Conservation (phyloP, 2,329 filamentous ascomycete genomes). For the Plectosphaerella plurivora region DNA sequence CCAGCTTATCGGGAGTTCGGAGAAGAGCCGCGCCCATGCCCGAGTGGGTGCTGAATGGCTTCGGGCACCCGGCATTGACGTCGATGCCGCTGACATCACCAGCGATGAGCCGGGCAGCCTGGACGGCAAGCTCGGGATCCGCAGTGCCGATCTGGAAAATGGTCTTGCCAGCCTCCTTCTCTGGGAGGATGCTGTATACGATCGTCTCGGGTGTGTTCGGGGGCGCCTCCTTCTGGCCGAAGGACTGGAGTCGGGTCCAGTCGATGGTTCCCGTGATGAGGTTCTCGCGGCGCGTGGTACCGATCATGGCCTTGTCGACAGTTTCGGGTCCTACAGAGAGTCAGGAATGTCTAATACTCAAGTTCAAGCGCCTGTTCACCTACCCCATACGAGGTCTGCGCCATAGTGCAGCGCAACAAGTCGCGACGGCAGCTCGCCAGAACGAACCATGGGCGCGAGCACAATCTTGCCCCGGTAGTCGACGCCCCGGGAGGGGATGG, state of each 20-base stretch:
- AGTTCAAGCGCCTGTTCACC: slow-evolving; percentile 17
- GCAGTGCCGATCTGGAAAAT: slow-evolving; percentile 93
- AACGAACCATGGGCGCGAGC: slow-evolving; percentile 95
- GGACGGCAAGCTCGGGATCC: slow-evolving; percentile 74
- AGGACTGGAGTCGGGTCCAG: slow-evolving; percentile 73
- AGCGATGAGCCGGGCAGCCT: slow-evolving; percentile 80
- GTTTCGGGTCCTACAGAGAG: slow-evolving; percentile 72
- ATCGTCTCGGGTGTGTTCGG: slow-evolving; percentile 57
- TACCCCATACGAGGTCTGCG: slow-evolving; percentile 94
- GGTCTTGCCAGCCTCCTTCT: slow-evolving; percentile 66
- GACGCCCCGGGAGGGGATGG: slow-evolving; percentile 82
- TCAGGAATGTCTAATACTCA: slow-evolving; percentile 4
- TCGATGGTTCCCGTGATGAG: slow-evolving; percentile 74
- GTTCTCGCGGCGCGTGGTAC: slow-evolving; percentile 75
- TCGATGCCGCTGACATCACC: slow-evolving; percentile 90
- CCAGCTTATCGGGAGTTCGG: slow-evolving; percentile 76
- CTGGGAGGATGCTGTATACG: slow-evolving; percentile 80
- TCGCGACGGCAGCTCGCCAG: slow-evolving; percentile 89
- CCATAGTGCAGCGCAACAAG: slow-evolving; percentile 89
- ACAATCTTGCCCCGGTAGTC: slow-evolving; percentile 94
- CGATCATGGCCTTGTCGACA: slow-evolving; percentile 87
- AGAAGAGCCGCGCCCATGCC: slow-evolving; percentile 96
- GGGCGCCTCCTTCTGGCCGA: slow-evolving; percentile 55
- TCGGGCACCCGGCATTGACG: slow-evolving; percentile 96
- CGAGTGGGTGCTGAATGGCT: slow-evolving; percentile 87